Percentiles rank a stretch among this genome's conserved stretches.
phyloP scores from a whole-genome alignment of 257 asterid species.

The Thymus quinquecostatus region DNA sequence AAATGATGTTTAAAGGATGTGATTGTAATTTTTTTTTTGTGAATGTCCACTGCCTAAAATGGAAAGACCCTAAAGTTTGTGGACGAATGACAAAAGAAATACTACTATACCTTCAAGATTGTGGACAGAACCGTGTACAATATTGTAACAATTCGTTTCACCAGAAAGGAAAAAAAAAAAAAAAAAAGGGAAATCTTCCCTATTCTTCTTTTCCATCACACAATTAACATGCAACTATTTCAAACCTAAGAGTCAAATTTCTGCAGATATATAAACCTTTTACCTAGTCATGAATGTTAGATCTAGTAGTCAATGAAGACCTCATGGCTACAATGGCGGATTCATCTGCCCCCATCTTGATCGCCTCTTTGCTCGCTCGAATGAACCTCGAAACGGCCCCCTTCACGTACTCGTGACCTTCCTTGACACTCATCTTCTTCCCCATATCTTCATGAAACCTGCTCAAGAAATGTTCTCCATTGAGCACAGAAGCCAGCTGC shows the following conservation, averaged over 20 bases:
- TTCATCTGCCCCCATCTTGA: slow-evolving; percentile 61
- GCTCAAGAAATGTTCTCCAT: slow-evolving; percentile 72
- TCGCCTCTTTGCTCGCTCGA: slow-evolving; percentile 76
- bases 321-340: slow-evolving; percentile 84
- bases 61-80: no score
- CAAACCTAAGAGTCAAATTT: not conserved
- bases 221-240: no score
- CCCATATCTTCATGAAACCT: slow-evolving; percentile 54
- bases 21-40: no score
- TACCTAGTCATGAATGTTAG: slow-evolving; percentile 44
- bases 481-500: slow-evolving; percentile 71
- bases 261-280: not conserved
- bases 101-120: no score
- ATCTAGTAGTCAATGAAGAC: slow-evolving; percentile 76
- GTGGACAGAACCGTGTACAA: no score
- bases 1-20: no score
- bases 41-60: no score
- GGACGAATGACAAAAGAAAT: no score
- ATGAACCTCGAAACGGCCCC: slow-evolving; percentile 76
- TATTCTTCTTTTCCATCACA: no score
- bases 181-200: no score
- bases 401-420: slow-evolving; percentile 58
- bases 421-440: slow-evolving; percentile 72
- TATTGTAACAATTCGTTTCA: no score
- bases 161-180: no score